Base-by-base conservation (phyloP, 2,329 filamentous ascomycete genomes). In the Penicillium sp. region DNA sequence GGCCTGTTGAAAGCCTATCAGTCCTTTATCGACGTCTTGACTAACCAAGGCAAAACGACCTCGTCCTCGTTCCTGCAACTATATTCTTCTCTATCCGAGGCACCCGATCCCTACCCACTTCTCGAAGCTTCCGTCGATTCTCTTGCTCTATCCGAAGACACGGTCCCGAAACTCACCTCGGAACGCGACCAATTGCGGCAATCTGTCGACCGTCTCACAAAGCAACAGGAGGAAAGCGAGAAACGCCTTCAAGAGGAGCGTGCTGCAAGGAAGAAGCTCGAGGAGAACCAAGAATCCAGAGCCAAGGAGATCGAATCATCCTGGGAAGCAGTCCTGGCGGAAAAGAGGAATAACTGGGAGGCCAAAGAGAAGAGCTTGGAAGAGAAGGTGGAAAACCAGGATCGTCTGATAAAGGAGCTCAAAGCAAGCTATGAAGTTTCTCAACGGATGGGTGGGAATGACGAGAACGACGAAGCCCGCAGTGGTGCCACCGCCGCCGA, bases 401-500 rank as follows among this genome's bases (percentile, higher is more conserved):
- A 99, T 44, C 85, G 91, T 6, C 75, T 99, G 35, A 74, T 99
- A 61, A 96, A 89, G 66, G 95, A 99, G 71, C 85, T 97, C 68
- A 97, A 96, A 74, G 94, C 94, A 24, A 96, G 86, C 75, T 96
- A 96, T 68, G 94, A 99, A 72, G 94, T 99, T 48, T 94, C 90
- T 41, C 92, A 97, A 70, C 83, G 94, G 45, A 78, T 99, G 45
- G 92, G 87, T 46, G 87, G 86, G 60, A 84, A 85, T 13, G 87
- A 87, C 30, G 75, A 75, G 9, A 84, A 86, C 20, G 84, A 88
- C 18, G 81, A 82, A 16, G 78, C 78, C 25, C 79, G 81, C 24
- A 83, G 81, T 28, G 83, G 86, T 51, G 88, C 94, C 46, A 88
- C 89, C 4, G 90, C 85, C 63, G 94, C 92, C 11, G 94, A 99